phyloP scores from a whole-genome alignment of 1,284 basidiomycete genomes.

The Cutaneotrichosporon cutaneum region DNA sequence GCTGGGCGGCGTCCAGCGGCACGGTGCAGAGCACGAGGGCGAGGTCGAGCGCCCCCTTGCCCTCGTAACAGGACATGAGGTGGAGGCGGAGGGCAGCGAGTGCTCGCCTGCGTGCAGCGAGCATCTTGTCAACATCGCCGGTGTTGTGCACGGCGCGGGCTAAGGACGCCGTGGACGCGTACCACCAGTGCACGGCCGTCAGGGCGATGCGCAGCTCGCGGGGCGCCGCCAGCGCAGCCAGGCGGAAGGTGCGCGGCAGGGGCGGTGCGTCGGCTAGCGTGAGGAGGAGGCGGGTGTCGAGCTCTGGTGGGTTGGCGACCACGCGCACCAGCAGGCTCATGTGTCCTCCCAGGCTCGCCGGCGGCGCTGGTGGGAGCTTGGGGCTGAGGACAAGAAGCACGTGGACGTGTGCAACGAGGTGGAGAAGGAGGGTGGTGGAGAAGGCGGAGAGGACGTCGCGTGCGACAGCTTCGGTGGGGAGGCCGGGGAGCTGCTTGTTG shows the following conservation, averaged over 20 bases:
- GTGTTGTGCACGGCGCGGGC: background rate
- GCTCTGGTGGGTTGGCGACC: background rate
- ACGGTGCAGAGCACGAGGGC: constrained; percentile 26
- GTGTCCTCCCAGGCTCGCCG: background rate
- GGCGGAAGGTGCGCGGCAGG: background rate
- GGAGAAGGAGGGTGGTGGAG: background rate
- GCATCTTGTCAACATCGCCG: background rate
- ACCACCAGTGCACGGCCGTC: constrained; percentile 17
- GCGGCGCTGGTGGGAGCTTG: constrained; percentile 19
- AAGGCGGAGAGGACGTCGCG: constrained; percentile 1
- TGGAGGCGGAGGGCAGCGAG: constrained; percentile 32
- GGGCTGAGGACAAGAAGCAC: constrained; percentile 11
- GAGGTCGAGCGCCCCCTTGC: constrained; percentile 13
- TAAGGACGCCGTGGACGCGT: background rate
- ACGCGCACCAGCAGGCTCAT: background rate
- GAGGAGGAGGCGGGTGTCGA: constrained; percentile 12
- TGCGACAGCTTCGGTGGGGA: background rate
- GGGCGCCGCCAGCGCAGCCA: constrained; percentile 12
- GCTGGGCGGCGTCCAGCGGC: constrained; percentile 26
- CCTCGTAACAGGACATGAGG: constrained; percentile 28
- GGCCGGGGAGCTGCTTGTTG: background rate
- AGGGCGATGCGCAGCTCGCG: constrained; percentile 20
- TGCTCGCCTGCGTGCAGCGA: constrained; percentile 2
- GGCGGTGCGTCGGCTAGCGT: constrained; percentile 3
- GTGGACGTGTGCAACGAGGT: constrained; percentile 25